Base-by-base conservation (phyloP, 192 early-diverging fungal species). In the Rhizoclosmatium sp. region DNA sequence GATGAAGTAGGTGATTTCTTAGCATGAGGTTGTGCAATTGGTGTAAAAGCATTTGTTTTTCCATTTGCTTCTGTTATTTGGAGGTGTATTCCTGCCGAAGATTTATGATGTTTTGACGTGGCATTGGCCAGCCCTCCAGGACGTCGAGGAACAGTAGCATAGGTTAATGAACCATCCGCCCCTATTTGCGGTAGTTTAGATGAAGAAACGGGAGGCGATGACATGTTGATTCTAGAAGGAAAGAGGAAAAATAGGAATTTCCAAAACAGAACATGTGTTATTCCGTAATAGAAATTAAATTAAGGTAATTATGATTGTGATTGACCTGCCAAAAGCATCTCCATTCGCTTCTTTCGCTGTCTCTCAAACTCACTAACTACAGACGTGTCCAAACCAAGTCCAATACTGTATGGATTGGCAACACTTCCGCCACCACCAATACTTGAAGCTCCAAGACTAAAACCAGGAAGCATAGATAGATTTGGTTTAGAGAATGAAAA, bases 401-500 rank as follows among this genome's bases (percentile, higher is more conserved):
- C 60, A 9, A 62, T 21, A 21, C 21, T 62, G 23, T 71, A 71
- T 56, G 69, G 69, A 45, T 71, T 71, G 21, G 54, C 10, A 7
- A 39, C 9, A 2, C 44, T 46, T 14, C 67, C 67, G 2, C 44
- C 67, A 14, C n/a, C 12, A 47, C 14, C 40, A 31, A 31, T 31
- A 31, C 31, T 31, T 31, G 31, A 31, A 31, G 31, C 31, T 47
- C 14, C n/a, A 49, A 23, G n/a, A 23, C 40, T 12, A 41, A 71
- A 71, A 1, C 23, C 51, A 56, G 69, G 48, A 2, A 71, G 39
- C 4, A 4, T 47, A n/a, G 66, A 47, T 3, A 68, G 47, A 9
- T 46, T 54, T 56, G 69, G 69, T 23, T 58, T 49, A 10, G 69
- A 71, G n/a, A 71, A 71, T 21, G 69, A 71, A 71, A 71, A 71